Evolutionary conservation across 2,329 filamentous ascomycete genomes (phyloP).

Genomic region (Verticillium longisporum): DNA sequence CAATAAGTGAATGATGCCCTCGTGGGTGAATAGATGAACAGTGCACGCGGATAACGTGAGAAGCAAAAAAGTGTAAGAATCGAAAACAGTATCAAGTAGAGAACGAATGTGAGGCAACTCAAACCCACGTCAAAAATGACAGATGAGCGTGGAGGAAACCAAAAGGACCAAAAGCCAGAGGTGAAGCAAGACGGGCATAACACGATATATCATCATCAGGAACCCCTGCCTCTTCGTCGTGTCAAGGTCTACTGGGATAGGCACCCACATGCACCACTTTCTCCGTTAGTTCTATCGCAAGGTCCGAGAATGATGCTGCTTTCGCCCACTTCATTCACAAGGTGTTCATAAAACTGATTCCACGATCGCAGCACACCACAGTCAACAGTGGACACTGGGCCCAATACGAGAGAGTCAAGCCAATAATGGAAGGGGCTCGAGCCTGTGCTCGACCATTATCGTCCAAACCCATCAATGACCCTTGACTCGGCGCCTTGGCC

Average conservation of each 20-base stretch:
- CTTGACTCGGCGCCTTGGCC: neutral
- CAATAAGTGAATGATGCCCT: too few relatives aligned
- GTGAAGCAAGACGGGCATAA: neutral
- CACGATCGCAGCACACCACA: neutral
- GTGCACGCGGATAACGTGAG: too few relatives aligned
- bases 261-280: neutral
- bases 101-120: neutral
- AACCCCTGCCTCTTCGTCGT: neutral
- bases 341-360: neutral
- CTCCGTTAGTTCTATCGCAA: neutral
- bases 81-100: neutral
- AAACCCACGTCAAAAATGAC: neutral
- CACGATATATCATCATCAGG: neutral
- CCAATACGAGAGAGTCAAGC: neutral
- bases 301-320: neutral
- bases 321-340: neutral
- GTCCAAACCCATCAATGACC: neutral
- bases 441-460: neutral
- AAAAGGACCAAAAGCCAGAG: neutral
- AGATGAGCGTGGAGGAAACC: neutral
- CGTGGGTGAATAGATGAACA: too few relatives aligned
- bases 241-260: neutral
- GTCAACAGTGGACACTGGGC: neutral
- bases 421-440: neutral
- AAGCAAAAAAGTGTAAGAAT: neutral